These are phyloP conservation scores for Kwoniella botswanensis DNA, from an alignment of 768 basidiomycete species.

Conservation along the genomic window DNA sequence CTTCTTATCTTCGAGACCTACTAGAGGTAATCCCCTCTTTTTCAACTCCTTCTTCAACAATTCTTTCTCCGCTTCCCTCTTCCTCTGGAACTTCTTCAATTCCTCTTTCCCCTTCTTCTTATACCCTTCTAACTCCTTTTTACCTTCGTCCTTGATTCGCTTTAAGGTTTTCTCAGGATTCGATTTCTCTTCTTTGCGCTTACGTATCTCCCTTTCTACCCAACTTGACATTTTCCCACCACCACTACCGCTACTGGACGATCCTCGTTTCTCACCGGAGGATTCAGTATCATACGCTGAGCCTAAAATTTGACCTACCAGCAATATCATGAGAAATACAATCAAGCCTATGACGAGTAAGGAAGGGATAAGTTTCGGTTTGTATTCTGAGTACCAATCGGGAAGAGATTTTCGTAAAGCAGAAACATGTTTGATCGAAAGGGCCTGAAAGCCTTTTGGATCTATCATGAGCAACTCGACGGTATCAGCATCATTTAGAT, in stretches of 20 bases:
- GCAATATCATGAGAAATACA: slow-evolving; percentile 26
- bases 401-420: not conserved
- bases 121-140: slow-evolving; percentile 10
- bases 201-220: slow-evolving; percentile 24
- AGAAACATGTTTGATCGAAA: slow-evolving; percentile 2
- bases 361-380: slow-evolving; percentile 23
- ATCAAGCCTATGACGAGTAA: slow-evolving; percentile 22
- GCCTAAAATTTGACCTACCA: slow-evolving; percentile 31
- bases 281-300: slow-evolving; percentile 38
- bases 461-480: not conserved
- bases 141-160: slow-evolving; percentile 16
- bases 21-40: slow-evolving; percentile 10
- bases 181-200: slow-evolving; percentile 20
- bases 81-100: slow-evolving; percentile 17
- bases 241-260: not conserved
- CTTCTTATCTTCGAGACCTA: slow-evolving; percentile 15
- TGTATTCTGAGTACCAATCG: slow-evolving; percentile 28
- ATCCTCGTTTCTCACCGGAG: not conserved
- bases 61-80: slow-evolving; percentile 16
- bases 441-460: not conserved
- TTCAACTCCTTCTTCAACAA: slow-evolving; percentile 19
- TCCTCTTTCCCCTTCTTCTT: slow-evolving; percentile 21
- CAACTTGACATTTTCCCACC: slow-evolving; percentile 10
- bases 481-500: too few species aligned
- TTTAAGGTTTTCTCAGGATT: slow-evolving; percentile 15